Base-by-base conservation (phyloP, 106 monocot genomes). In the Dendrobium chrysotoxum region DNA sequence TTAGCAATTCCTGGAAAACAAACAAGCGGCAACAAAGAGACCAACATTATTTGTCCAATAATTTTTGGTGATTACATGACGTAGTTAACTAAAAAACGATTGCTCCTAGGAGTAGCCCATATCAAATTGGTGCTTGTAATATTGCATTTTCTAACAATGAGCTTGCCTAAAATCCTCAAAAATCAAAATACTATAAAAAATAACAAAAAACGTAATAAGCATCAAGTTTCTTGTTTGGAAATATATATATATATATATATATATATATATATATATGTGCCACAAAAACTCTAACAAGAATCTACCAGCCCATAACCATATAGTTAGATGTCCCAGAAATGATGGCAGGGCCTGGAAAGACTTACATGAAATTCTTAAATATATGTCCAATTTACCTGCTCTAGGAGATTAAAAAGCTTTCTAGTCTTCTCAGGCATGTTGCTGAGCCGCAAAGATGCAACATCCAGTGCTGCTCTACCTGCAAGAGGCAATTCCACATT, bases 331-430 rank as follows among this genome's bases (percentile, higher is more conserved):
- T 20, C 26, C 31, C 68, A 30, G 12, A 70, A 11, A 70, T 30
- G 68, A 70, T 70, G 12, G 13, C 31, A 31, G 28, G 1, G 18
- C 28, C 31, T 70, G 11, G 68, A 70, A 70, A 7, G 4, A 61
- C 61, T 7, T 61, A 3, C 11, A 61, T 61, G 23, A 61, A 61
- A 61, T n/a, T 21, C 61, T 23, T 61, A 61, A 61, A 61, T 76
- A 76, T 23, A 76, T 28, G 40, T 74, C 28, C 0, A 47, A 31
- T 40, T 40, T 86, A 94, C 97, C 97, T 98, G 97, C 77, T 99
- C 98, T 79, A 99, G 42, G 21, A 99, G 87, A 88, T 78, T 93
- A 78, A 95, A 89, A 90, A 99, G 91, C 83, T 99, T 99, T 77
- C 88, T 85, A 55, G 91, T 82, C 72, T 95, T 99, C 81, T 99